Base-by-base conservation (phyloP, 1,139 yeast species). In the Saccharomyces hybrid region DNA sequence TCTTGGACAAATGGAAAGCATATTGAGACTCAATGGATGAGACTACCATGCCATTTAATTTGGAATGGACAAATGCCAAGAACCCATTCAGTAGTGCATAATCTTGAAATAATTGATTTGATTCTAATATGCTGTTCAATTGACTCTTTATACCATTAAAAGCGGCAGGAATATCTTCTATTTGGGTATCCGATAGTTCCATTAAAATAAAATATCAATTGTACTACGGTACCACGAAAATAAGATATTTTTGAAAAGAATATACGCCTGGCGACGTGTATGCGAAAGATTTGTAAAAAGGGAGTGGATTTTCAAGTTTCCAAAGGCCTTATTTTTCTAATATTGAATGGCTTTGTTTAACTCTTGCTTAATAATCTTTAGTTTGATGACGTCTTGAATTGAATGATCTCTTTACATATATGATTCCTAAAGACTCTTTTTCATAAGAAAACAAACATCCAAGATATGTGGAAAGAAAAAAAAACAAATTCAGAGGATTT, bases 51-150 rank as follows among this genome's bases (percentile, higher is more conserved):
- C 54, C 53, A 31, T 50, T 54, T 47, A 60, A 46, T 53, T 63
- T 66, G 5, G 71, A 68, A 44, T 64, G 67, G 11, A 61, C 64
- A 53, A 68, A 62, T 7, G 63, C 62, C 32, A 68, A 48, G 54
- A 61, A 65, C 25, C 71, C 70, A 51, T 57, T 59, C 49, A 68
- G 53, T 30, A 67, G 54, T 13, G 70, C 63, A 51, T 61, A 61
- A 53, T 68, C 70, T 32, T 64, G 60, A 26, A 54, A 57, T 23
- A 63, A 55, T 42, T 61, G 60, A 49, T 63, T 62, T 1, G 66
- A 56, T 48, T 61, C 55, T 4, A 66, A 58, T 23, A 66, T 65
- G 14, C 56, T 59, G 42, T 58, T 58, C 47, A 66, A 52, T 53
- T 65, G 56, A n/a, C 30, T 50, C 25, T 44, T 48, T 23, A 50